Evolutionary conservation across 306 rosid genomes (phyloP), one percentile per base, ranked within the genome.

Genomic region (Sesbania bispinosa): DNA sequence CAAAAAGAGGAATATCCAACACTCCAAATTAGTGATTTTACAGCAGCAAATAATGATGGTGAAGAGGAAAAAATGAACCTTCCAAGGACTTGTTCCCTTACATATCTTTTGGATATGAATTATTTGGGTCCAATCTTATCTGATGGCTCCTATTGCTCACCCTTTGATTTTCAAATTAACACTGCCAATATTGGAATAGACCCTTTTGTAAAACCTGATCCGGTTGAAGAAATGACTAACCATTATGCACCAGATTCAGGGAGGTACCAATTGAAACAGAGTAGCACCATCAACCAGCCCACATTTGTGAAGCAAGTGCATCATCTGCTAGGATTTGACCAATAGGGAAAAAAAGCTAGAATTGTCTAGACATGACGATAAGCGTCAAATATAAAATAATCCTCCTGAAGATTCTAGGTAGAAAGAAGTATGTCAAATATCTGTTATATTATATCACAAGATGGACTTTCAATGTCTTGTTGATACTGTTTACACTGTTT

Each of bases 61-160:
- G 90, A 81, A 35, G 84, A 86, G 5, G 85, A 82, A 65, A 46
- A 62, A 73, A 23, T 81, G 87, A 95, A 84, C 58, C 80, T 95
- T 47, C 96, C 99, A 10, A 85, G 99, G 84, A 69, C 87, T 20
- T 80, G 33, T 71, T 91, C 99, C 2, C 61, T 91, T 2, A 75
- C 83, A 57, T 83, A 86, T 67, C 88, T 89, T 24, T 53, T 91
- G 88, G 92, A 90, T 0, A 70, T 91, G 92, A 97, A 95, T 51
- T 87, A 86, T 64, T 68, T 91, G 86, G 89, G 92, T 62, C 82
- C 97, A 60, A 74, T 91, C 18, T 51, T 91, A 58, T 76, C 74
- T 55, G 97, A 89, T 51, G 78, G 70, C 29, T 68, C 97, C 47
- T 83, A 74, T 79, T 84, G 76, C 47, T 82, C 89, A 57, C 69